phyloP scores from a whole-genome alignment of 164 flowering plant genomes.

The Pachysandra terminalis region DNA sequence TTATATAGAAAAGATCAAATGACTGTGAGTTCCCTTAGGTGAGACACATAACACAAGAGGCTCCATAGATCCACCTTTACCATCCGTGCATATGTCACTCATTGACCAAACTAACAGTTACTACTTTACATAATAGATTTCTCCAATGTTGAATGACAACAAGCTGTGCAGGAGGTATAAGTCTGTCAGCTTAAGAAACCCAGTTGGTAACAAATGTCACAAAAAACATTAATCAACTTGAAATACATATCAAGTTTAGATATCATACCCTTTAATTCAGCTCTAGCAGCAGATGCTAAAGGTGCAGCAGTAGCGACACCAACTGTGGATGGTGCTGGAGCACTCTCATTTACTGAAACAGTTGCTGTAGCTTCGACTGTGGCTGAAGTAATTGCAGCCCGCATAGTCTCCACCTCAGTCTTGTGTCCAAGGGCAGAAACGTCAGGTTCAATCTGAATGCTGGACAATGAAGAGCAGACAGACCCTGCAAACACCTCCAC shows the following conservation, averaged over 20 bases:
- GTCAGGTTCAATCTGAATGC: conserved; percentile 16
- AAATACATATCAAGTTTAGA: neutral
- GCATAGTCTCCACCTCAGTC: conserved; percentile 23
- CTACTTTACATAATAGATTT: neutral
- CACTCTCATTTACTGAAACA: conserved; percentile 22
- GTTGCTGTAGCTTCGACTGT: conserved; percentile 33
- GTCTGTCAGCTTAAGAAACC: neutral
- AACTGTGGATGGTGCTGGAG: conserved; percentile 27
- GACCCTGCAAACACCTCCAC: conserved; percentile 16
- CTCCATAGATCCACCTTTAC: neutral
- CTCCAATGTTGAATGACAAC: neutral
- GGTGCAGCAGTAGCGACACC: conserved; percentile 23
- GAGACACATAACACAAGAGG: neutral
- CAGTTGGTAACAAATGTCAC: neutral
- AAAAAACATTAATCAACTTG: neutral
- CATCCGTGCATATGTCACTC: neutral
- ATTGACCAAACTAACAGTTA: neutral
- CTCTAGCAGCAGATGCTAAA: conserved; percentile 35
- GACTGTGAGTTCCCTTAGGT: too few species aligned
- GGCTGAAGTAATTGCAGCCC: conserved; percentile 26
- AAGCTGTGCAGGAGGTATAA: neutral
- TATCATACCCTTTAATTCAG: conserved; percentile 60
- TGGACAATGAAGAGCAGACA: conserved; percentile 16
- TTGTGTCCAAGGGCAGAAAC: conserved; percentile 15
- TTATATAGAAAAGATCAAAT: too few species aligned